Evolutionary conservation across 2,329 filamentous ascomycete genomes (phyloP).

Genomic region (Grosmannia huntii): DNA sequence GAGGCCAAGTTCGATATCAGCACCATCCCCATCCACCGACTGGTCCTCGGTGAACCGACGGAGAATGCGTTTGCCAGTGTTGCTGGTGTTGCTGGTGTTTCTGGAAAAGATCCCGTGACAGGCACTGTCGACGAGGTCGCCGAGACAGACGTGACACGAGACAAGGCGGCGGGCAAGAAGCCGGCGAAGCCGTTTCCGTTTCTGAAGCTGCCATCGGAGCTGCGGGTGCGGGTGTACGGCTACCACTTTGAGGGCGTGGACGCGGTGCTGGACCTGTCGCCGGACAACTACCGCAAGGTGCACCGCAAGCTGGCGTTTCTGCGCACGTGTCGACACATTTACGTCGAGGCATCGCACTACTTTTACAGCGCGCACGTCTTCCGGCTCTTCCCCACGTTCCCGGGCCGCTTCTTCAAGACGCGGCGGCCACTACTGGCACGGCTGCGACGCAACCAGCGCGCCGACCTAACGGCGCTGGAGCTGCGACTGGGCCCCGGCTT

Average conservation of each 20-base stretch:
- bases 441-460: constrained; percentile 46
- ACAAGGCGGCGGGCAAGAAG: neutral
- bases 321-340: constrained; percentile 45
- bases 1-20: constrained; percentile 17
- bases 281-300: constrained; percentile 49
- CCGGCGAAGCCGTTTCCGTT: constrained; percentile 44
- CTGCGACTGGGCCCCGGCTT: constrained; percentile 62
- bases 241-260: constrained; percentile 44
- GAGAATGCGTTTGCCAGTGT: too few species aligned
- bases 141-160: neutral
- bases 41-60: constrained; percentile 26
- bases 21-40: constrained; percentile 25
- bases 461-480: constrained; percentile 50
- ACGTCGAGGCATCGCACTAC: constrained; percentile 49
- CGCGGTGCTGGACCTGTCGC: constrained; percentile 51
- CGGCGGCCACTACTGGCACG: constrained; percentile 60
- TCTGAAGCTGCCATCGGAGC: constrained; percentile 53
- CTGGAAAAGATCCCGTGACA: neutral
- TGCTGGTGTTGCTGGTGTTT: too few species aligned
- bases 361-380: constrained; percentile 53
- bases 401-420: constrained; percentile 56
- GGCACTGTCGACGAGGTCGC: neutral
- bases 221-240: constrained; percentile 57
- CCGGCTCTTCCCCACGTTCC: constrained; percentile 53
- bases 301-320: constrained; percentile 47